Evolutionary conservation across 257 asterid genomes (phyloP), one percentile per base, ranked within the genome.

Genomic region (Salvia rosmarinus): DNA sequence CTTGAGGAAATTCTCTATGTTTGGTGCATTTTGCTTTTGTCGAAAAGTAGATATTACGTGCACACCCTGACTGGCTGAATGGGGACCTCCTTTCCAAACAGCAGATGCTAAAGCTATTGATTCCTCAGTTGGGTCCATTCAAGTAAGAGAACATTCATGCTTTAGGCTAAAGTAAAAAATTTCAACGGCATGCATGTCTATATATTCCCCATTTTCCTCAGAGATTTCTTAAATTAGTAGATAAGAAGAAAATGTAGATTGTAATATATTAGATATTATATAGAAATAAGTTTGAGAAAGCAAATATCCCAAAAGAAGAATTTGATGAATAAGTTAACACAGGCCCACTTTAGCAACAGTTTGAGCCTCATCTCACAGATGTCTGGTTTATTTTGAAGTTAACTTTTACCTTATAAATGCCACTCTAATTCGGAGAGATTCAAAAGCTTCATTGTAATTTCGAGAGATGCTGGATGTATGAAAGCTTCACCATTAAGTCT

Each of bases 1-100:
- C 34, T 58, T 49, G 42, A 64, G 54, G 47, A 71, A 28, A 60
- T 51, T 75, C 54, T 58, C 68, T 5, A 9, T 30, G 66, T 56
- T 52, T 54, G 63, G 4, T 65, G 54, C 68, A 47, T 60, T 59
- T 70, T 70, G 35, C 78, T 71, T 79, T 75, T 67, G 43, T 67
- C 49, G 3, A 39, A 73, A 71, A 39, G 55, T 70, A 20, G 62
- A 70, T 64, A 65, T 61, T 7, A 37, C 9, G 49, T 44, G 63
- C 72, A 28, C 30, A 49, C 47, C 71, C 71, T 66, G 70, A 59
- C 43, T 56, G 58, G 67, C 73, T 43, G 17, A 60, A n/a, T 16
- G 58, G 67, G 54, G 47, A 37, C 68, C 81, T 49, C 54, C 2
- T 25, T 71, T 35, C 28, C 64, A 13, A 50, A 44, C 47, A 25